Percentiles rank a stretch among this genome's conserved stretches.
Conservation (phyloP, 1,139 yeast species). For the Zygotorulaspora mrakii region DNA sequence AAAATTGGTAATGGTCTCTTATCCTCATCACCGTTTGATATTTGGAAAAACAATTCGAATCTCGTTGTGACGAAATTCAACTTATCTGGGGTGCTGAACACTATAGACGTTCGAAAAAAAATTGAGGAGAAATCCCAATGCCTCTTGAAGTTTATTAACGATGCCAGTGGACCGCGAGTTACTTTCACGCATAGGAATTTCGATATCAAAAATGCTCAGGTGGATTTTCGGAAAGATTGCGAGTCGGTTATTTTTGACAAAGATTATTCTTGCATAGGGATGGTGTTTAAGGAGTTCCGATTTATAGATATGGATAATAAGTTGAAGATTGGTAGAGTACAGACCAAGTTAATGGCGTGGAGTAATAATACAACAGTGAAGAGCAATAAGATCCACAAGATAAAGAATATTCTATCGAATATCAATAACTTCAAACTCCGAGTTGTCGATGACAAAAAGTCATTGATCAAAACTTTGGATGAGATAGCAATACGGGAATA, state of each 20-base stretch:
- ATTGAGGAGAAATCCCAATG: constrained; percentile 8
- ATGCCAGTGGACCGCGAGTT: constrained; percentile 12
- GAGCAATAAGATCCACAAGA: constrained; percentile 6
- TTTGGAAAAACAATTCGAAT: constrained; percentile 1
- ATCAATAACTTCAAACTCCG: background rate
- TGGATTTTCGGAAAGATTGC: constrained; percentile 16
- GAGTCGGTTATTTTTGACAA: constrained; percentile 14
- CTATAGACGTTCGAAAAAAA: constrained; percentile 6
- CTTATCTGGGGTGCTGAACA: constrained; percentile 11
- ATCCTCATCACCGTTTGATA: constrained; percentile 15
- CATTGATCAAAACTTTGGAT: constrained; percentile 4
- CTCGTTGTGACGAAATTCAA: constrained; percentile 3
- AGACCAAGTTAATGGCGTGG: constrained; percentile 9
- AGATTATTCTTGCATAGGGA: constrained; percentile 10
- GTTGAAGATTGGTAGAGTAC: constrained; percentile 8
- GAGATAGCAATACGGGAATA: constrained; percentile 6
- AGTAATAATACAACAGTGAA: constrained; percentile 1
- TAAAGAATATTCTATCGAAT: constrained; percentile 5
- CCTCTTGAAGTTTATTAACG: constrained; percentile 12
- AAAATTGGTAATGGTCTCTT: constrained; percentile 15
- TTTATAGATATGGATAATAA: constrained; percentile 10
- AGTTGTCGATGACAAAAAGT: constrained; percentile 3
- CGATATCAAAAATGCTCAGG: constrained; percentile 13
- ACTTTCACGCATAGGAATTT: constrained; percentile 12
- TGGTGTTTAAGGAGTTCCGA: constrained; percentile 11